Base-by-base conservation (phyloP, 1,284 basidiomycete species). In the Rhodotorula sp. region DNA sequence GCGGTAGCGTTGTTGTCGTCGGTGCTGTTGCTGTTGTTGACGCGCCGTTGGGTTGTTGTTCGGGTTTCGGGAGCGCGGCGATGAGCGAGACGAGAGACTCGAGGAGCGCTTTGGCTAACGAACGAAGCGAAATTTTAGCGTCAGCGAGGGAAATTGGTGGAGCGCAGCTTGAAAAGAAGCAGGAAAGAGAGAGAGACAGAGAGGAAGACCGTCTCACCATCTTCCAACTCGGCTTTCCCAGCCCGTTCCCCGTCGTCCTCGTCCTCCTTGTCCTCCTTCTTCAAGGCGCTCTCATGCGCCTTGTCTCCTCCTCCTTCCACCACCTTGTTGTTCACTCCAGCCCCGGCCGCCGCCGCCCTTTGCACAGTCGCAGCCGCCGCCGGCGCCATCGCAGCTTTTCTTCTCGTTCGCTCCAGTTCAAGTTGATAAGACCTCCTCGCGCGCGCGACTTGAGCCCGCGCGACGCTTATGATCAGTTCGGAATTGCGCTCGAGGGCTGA, bases 41-140 rank as follows among this genome's bases (percentile, higher is more conserved):
- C 44, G 60, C 6, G 33, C 33, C 33, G 24, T n/a, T 6, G 64
- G 33, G 63, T 48, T 14, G 37, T 24, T 1, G n/a, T 14, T 22
- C 29, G 42, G 29, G 5, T 26, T 24, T 7, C 37, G 29, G 26
- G 46, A 30, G 24, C 15, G 37, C 24, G 18, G 7, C 18, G 65
- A 66, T 26, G 65, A 66, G 59, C 0, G 53, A 26, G n/a, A 46
- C 29, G 65, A 61, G 60, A 2, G 65, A 61, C 18, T 26, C 4
- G 45, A 66, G 65, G 45, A 66, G 65, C n/a, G 60, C 45, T 44
- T 18, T 30, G 30, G 65, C 65, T 60, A 22, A 22, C 5, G 30
- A 44, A 8, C 29, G 15, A 42, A 3, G 54, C 7, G 14, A 7
- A 49, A 17, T 6, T 15, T 49, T 46, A 59, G 56, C n/a, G n/a